phyloP scores from a whole-genome alignment of 495 filamentous ascomycete species.

The Neurospora cerealis region DNA sequence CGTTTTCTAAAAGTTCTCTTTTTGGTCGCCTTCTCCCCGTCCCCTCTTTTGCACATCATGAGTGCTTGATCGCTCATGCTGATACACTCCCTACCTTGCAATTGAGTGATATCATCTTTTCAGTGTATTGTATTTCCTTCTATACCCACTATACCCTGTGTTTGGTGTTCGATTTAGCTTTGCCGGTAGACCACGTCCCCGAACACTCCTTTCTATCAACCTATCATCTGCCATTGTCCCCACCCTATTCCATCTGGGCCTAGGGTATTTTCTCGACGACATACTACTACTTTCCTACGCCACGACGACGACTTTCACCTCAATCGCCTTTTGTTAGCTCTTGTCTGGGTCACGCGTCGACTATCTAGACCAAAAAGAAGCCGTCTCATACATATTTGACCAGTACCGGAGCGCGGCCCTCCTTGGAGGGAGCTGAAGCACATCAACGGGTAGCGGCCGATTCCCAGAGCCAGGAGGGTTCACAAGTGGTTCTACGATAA shows the following conservation, averaged over 20 bases:
- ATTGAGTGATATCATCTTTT: neutral
- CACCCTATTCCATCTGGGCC: neutral
- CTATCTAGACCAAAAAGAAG: neutral
- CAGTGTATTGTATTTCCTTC: neutral
- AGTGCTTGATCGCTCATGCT: neutral
- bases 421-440: neutral
- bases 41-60: neutral
- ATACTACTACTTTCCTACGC: conserved; percentile 4
- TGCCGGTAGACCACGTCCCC: neutral
- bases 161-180: neutral
- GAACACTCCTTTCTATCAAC: neutral
- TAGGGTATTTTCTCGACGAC: conserved; percentile 4
- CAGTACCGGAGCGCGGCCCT: neutral
- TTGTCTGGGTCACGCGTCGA: neutral
- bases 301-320: neutral
- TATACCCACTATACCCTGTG: neutral
- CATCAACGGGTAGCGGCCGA: neutral
- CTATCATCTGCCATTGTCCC: neutral
- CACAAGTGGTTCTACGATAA: neutral
- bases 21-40: neutral
- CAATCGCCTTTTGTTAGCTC: neutral
- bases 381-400: neutral
- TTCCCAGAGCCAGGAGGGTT: neutral
- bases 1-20: neutral
- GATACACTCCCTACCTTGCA: neutral